Base-by-base conservation (phyloP, 352 stramenopile genomes). In the Chrysophaeum taylorii region DNA sequence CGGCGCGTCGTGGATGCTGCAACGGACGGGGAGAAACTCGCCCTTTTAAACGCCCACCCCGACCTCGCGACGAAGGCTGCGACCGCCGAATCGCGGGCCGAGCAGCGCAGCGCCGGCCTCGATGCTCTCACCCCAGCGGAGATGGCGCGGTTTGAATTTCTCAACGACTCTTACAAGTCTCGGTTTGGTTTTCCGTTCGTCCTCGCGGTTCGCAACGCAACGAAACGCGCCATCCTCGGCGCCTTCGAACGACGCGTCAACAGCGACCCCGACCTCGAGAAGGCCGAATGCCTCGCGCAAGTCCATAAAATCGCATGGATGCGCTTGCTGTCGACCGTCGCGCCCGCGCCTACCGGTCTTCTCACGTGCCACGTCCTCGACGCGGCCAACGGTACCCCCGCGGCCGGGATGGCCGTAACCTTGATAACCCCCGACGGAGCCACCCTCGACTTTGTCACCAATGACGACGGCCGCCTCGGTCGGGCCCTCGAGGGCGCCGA, bases 301-400 rank as follows among this genome's bases (percentile, higher is more conserved):
- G 82, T 89, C 9, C 75, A 85, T 72, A 89, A 89, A 57, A 89
- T 89, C 78, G 83, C 83, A 33, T 89, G 81, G 81, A 86, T 89
- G 81, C 78, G 83, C 69, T 68, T 89, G 23, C 76, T 87, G n/a
- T 60, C 76, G 21, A 75, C 73, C 35, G 70, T 85, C 4, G 75
- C 81, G 60, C 74, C 69, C 48, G 39, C 67, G 25, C 70, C 82
- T 50, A 70, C 69, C 21, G 83, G 83, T 48, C 87, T 83, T 39
- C 77, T 89, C 43, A 89, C 83, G 7, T 87, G 82, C 68, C 83
- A 89, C 74, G 79, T 89, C 4, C 78, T 89, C 39, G 82, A 89
- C 72, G 87, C 82, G 36, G 81, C 81, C 29, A 82, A 85, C 74
- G 83, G 83, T 29, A 74, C 53, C 45, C 83, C 83, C 52, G 82